Base-by-base conservation (phyloP, 192 early-diverging fungal genomes). In the Coemansia umbellata region DNA sequence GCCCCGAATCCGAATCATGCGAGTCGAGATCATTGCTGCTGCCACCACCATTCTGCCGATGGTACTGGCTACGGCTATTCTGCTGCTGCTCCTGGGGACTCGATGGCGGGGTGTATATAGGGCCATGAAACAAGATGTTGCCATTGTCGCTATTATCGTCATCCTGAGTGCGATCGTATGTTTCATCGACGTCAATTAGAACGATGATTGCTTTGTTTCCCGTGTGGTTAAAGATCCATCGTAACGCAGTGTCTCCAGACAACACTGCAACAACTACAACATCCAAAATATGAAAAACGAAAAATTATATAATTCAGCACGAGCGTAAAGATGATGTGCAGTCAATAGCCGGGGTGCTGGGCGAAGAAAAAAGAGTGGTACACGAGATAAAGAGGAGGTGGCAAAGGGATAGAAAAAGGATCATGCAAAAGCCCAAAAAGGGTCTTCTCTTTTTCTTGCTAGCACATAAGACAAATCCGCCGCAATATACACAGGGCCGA, bases 171-270 rank as follows among this genome's bases (percentile, higher is more conserved):
- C 53, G 60, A 39, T 64, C 64, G 50, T 66, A 62, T 21, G 69
- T 60, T 13, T 79, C 77, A 55, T 74, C 70, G n/a, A 79, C 58
- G 30, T 79, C 77, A 24, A 79, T 74, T 40, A 79, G 77, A 23
- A 79, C 66, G 17, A 79, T 64, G 28, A 68, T 69, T 19, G 70
- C 37, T 37, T 59, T 58, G 43, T 69, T 60, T 3, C 65, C 65
- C 28, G 66, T 70, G 31, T 69, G 64, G 55, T 68, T 74, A 31
- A 69, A 67, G 37, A 74, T 61, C 70, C 70, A 79, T 33, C 63
- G 58, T 54, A 79, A 40, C 19, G 70, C 77, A 26, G 77, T 69
- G 50, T 73, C 69, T 31, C 77, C 77, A 10, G 77, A 73, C 10
- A 73, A 37, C 42, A 79, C 77, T 8, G 77, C 77, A 31, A 73